These are phyloP conservation scores for Fraxinus velutina DNA, from an alignment of 305 asterid genomes.

Conservation along the genomic window DNA sequence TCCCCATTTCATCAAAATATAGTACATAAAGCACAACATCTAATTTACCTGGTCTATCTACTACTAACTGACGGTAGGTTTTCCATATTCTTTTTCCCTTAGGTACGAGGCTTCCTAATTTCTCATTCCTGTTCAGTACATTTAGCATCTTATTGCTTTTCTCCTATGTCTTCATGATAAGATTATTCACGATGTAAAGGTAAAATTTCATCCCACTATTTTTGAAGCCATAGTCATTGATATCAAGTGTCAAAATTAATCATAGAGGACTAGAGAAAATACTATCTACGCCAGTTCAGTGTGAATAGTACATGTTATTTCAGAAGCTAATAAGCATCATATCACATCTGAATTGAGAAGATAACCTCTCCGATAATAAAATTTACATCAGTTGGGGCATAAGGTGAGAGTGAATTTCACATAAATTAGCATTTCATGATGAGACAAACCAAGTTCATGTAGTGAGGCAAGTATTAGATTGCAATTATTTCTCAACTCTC, in stretches of 20 bases:
- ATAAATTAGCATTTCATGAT: background rate
- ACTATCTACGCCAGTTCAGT: background rate
- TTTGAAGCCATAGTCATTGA: constrained; percentile 1
- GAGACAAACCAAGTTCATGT: background rate
- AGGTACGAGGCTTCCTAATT: background rate
- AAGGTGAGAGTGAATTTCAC: background rate
- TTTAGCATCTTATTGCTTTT: background rate
- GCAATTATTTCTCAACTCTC: background rate
- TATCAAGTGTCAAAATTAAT: background rate
- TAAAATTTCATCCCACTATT: background rate
- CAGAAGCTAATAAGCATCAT: background rate
- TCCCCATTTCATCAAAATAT: background rate
- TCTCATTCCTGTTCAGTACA: background rate
- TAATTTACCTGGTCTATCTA: background rate
- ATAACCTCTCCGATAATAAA: background rate
- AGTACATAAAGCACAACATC: background rate
- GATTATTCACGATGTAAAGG: background rate
- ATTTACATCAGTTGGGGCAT: background rate
- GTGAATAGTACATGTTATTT: background rate
- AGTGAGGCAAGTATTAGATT: background rate
- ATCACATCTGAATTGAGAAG: background rate
- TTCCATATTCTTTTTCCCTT: background rate
- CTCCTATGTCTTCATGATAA: background rate
- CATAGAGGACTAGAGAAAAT: background rate
- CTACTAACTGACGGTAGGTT: background rate